Evolutionary conservation across 169 alveolate species (phyloP).

Genomic region (Cryptosporidium sp.): DNA sequence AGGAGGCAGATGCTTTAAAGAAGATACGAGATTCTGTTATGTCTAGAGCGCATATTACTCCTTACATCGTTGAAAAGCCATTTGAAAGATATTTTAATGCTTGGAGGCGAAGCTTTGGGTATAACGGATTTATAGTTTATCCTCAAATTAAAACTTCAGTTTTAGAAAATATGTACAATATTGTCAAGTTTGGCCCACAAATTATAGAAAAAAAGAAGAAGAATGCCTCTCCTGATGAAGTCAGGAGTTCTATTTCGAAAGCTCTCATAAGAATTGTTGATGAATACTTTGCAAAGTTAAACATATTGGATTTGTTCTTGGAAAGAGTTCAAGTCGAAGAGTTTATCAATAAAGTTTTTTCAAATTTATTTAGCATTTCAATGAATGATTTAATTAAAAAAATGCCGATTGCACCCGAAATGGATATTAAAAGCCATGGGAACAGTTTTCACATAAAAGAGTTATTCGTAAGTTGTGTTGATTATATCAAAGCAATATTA

Average conservation of each 20-base stretch:
- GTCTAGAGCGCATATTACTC: slow-evolving; percentile 40
- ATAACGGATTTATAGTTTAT: slow-evolving; percentile 24
- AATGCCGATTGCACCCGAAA: slow-evolving; percentile 61
- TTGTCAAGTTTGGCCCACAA: slow-evolving; percentile 61
- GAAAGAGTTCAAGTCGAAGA: slow-evolving; percentile 75
- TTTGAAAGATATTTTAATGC: slow-evolving; percentile 54
- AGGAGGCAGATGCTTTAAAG: slow-evolving; percentile 10
- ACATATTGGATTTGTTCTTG: slow-evolving; percentile 63
- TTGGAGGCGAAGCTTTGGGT: slow-evolving; percentile 73
- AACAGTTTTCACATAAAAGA: not conserved
- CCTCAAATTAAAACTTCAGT: slow-evolving; percentile 19
- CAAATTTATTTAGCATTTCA: slow-evolving; percentile 35
- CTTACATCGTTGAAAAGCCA: slow-evolving; percentile 37
- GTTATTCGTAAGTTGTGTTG: slow-evolving; percentile 7
- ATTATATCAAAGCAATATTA: slow-evolving; percentile 22
- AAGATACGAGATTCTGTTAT: slow-evolving; percentile 16
- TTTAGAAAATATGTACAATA: slow-evolving; percentile 53
- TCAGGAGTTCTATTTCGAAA: slow-evolving; percentile 46
- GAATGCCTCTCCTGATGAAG: slow-evolving; percentile 36
- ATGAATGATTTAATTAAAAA: slow-evolving; percentile 4
- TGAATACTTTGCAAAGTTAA: slow-evolving; percentile 71
- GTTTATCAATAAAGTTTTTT: slow-evolving; percentile 59
- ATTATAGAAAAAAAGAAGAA: slow-evolving; percentile 45
- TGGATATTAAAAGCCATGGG: slow-evolving; percentile 10
- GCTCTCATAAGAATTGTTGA: slow-evolving; percentile 54